Percentiles rank a stretch among this genome's conserved stretches.
Evolutionary conservation across 305 asterid genomes (phyloP).

Genomic region (Solanum chacoense): DNA sequence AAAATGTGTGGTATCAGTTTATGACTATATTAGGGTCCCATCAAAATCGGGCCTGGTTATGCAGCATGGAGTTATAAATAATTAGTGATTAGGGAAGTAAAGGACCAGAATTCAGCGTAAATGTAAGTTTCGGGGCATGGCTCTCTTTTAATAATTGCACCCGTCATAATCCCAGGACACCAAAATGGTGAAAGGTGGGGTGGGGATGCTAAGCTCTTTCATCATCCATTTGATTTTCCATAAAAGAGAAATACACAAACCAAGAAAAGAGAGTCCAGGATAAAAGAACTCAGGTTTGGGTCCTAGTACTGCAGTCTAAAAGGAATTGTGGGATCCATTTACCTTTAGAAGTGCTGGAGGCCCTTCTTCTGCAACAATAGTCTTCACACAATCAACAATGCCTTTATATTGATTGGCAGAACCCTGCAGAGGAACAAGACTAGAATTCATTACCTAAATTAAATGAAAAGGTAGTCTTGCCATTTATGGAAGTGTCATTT

Average conservation of each 20-base stretch:
- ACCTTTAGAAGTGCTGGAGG: slow-evolving; percentile 81
- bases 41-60: neutral
- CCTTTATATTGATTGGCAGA: slow-evolving; percentile 80
- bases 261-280: neutral
- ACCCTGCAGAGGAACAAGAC: slow-evolving; percentile 46
- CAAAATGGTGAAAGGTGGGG: neutral
- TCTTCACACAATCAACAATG: slow-evolving; percentile 62
- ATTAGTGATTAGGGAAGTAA: neutral
- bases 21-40: neutral
- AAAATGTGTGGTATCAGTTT: neutral
- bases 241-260: neutral
- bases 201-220: neutral
- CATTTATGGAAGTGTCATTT: neutral
- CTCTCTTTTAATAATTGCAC: neutral
- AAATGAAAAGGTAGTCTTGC: neutral
- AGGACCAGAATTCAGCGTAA: neutral
- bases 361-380: slow-evolving; percentile 82
- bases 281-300: neutral
- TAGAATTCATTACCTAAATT: neutral
- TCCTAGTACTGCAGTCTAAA: neutral
- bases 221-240: neutral
- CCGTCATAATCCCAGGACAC: neutral
- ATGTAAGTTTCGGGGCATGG: neutral
- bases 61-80: neutral
- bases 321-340: neutral